Percentiles rank a stretch among this genome's conserved stretches.
phyloP scores from a whole-genome alignment of 2,329 filamentous ascomycete genomes.

The Madurella fahalii region DNA sequence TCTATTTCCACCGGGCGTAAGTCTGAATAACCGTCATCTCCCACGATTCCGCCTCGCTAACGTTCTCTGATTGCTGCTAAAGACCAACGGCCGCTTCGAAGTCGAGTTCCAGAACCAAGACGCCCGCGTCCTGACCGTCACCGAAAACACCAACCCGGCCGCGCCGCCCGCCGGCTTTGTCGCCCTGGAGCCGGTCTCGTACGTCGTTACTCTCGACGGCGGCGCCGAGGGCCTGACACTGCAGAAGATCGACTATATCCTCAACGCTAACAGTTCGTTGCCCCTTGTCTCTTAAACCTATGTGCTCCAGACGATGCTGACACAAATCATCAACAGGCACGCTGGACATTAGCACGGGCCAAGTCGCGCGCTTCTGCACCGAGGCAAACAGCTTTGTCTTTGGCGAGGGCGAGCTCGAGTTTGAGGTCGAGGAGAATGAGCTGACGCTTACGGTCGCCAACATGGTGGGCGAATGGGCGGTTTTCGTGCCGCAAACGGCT shows the following conservation, averaged over 20 bases:
- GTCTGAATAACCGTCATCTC: slow-evolving; percentile 6
- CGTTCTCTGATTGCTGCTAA: background rate
- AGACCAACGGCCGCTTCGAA: slow-evolving; percentile 34
- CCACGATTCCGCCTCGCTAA: background rate
- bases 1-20: slow-evolving; percentile 33
- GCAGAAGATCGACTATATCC: slow-evolving; percentile 39
- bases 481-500: slow-evolving; percentile 31
- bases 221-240: slow-evolving; percentile 33
- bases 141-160: slow-evolving; percentile 35
- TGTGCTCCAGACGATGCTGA: background rate
- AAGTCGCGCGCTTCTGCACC: slow-evolving; percentile 34
- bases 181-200: slow-evolving; percentile 36
- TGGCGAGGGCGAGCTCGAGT: slow-evolving; percentile 37
- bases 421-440: slow-evolving; percentile 41
- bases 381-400: slow-evolving; percentile 36
- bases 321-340: slow-evolving; percentile 22
- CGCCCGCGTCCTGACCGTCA: slow-evolving; percentile 34
- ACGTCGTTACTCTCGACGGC: slow-evolving; percentile 32
- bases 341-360: slow-evolving; percentile 34
- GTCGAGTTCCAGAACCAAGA: slow-evolving; percentile 37
- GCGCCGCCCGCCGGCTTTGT: slow-evolving; percentile 35
- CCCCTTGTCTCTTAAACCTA: background rate
- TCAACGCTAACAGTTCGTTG: slow-evolving; percentile 33
- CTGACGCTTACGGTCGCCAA: slow-evolving; percentile 30
- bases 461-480: slow-evolving; percentile 33